phyloP scores from a whole-genome alignment of 1,139 yeast species.

The Suhomyces taliae region DNA sequence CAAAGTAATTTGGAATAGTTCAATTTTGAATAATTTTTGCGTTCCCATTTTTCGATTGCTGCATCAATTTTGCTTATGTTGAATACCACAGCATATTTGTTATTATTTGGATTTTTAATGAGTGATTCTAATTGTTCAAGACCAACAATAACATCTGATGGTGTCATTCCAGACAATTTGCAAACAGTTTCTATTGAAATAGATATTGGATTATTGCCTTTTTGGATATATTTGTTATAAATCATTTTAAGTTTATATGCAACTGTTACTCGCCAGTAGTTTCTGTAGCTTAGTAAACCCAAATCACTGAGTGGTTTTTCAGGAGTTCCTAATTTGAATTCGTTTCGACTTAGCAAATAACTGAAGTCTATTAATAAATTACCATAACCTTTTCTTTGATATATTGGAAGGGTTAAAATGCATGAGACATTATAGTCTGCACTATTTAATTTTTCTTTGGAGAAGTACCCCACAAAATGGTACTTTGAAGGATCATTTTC shows the following conservation, averaged over 20 bases:
- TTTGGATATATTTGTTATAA: constrained; percentile 19
- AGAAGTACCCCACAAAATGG: constrained; percentile 90
- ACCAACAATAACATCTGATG: constrained; percentile 85
- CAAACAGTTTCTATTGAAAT: constrained; percentile 63
- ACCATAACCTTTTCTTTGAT: constrained; percentile 89
- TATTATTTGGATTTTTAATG: constrained; percentile 42
- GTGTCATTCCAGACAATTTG: constrained; percentile 77
- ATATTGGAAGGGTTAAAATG: constrained; percentile 83
- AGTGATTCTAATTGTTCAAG: constrained; percentile 74
- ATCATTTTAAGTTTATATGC: constrained; percentile 45
- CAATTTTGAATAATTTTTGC: constrained; percentile 53
- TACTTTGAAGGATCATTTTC: constrained; percentile 47
- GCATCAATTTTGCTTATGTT: constrained; percentile 45
- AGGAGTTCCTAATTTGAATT: constrained; percentile 85
- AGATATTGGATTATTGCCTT: constrained; percentile 1
- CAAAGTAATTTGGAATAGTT: constrained; percentile 60
- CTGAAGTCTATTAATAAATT: constrained; percentile 86
- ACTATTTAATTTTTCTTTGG: constrained; percentile 78
- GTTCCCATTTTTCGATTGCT: constrained; percentile 54
- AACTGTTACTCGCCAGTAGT: constrained; percentile 77
- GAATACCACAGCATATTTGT: constrained; percentile 54
- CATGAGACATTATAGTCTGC: constrained; percentile 86
- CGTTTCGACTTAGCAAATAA: constrained; percentile 71
- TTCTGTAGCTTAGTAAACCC: constrained; percentile 82
- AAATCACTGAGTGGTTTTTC: constrained; percentile 90